These are phyloP conservation scores for Trichocladium uniseriatum DNA, from an alignment of 495 filamentous ascomycete genomes.

Conservation along the genomic window DNA sequence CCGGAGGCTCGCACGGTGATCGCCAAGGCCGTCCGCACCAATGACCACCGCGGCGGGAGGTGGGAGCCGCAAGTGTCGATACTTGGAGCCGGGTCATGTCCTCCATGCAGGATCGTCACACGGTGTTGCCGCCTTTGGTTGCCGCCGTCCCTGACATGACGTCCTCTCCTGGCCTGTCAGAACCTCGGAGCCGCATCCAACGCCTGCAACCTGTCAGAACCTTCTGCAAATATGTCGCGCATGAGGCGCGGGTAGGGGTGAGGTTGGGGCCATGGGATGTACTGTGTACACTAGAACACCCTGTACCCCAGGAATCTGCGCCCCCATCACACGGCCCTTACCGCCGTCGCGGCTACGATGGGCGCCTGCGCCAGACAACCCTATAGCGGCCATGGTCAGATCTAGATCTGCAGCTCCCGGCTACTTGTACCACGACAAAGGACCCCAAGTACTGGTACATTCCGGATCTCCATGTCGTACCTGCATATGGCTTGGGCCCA, in stretches of 20 bases:
- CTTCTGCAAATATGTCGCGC: too few relatives aligned
- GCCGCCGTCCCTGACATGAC: too few relatives aligned
- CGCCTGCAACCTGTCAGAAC: too few relatives aligned
- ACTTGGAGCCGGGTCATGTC: too few relatives aligned
- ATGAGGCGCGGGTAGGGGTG: too few relatives aligned
- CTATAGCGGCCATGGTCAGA: constrained; percentile 12
- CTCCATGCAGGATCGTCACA: too few relatives aligned
- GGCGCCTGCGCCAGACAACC: constrained; percentile 16
- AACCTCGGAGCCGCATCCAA: too few relatives aligned
- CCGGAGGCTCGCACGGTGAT: background rate
- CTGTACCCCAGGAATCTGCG: background rate
- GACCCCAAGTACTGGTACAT: constrained; percentile 18
- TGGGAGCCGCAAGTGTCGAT: too few relatives aligned
- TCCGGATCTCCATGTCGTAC: constrained; percentile 12
- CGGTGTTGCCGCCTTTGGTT: too few relatives aligned
- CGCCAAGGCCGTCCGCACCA: background rate
- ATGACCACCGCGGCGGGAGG: background rate
- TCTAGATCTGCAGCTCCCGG: constrained; percentile 10
- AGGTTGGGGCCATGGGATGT: background rate
- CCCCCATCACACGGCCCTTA: constrained; percentile 6
- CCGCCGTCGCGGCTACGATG: constrained; percentile 11
- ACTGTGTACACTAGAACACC: background rate
- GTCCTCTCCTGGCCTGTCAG: too few relatives aligned
- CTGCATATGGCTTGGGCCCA: constrained; percentile 19
- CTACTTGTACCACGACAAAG: constrained; percentile 1